These are phyloP conservation scores for Rhizophagus prolifer DNA, from an alignment of 192 early-diverging fungal species.

Conservation along the genomic window DNA sequence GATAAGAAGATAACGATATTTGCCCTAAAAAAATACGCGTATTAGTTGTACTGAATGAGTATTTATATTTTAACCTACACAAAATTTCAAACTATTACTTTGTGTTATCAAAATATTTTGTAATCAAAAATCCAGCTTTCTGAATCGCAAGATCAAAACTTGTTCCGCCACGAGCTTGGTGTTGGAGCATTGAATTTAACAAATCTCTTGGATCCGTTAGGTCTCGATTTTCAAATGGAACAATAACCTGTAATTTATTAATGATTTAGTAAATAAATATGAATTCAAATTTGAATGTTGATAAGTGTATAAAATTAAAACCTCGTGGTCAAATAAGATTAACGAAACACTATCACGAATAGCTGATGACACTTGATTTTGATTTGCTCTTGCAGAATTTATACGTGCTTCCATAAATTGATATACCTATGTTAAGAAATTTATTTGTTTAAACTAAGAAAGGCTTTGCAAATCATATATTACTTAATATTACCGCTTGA, in stretches of 20 bases:
- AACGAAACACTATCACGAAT: constrained; percentile 25
- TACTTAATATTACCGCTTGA: constrained; percentile 1
- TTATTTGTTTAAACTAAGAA: background rate
- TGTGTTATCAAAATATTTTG: background rate
- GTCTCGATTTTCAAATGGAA: constrained; percentile 19
- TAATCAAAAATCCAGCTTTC: constrained; percentile 14
- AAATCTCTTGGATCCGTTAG: background rate
- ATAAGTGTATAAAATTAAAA: too few relatives aligned
- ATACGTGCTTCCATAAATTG: constrained; percentile 26
- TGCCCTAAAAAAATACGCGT: background rate
- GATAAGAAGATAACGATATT: constrained; percentile 33
- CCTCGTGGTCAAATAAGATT: constrained; percentile 12
- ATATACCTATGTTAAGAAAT: background rate
- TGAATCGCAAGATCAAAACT: constrained; percentile 6
- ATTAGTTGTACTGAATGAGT: background rate
- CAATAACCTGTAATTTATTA: background rate
- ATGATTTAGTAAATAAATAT: too few relatives aligned
- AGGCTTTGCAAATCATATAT: background rate
- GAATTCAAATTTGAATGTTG: too few relatives aligned
- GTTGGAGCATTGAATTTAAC: constrained; percentile 10
- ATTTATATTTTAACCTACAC: background rate
- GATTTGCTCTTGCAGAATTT: background rate
- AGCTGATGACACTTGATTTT: background rate
- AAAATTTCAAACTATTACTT: background rate
- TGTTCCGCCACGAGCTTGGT: constrained; percentile 9